Base-by-base conservation (phyloP, 805 yeast genomes). In the Komagataella ulmi region DNA sequence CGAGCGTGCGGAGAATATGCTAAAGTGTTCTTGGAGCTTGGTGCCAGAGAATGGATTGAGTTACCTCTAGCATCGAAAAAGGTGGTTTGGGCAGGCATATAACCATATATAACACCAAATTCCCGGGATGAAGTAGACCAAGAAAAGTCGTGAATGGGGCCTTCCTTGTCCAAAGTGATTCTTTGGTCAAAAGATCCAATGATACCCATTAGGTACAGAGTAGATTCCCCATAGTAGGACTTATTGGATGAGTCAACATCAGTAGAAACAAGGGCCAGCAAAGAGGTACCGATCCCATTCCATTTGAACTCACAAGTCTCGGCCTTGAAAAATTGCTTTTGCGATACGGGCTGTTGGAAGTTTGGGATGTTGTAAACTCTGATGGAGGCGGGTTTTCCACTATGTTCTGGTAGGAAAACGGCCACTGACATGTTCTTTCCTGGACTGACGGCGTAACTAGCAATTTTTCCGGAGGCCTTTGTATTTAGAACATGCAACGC, bases 71-170 rank as follows among this genome's bases (percentile, higher is more conserved):
- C 80, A 69, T 93, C 98, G 62, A 91, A 93, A 61, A 93, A 88
- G 8, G 96, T 81, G 23, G 97, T 90, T 61, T 85, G 84, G 24
- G 97, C 88, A 2, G 99, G 99, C 98, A 93, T 93, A 70, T 80
- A 90, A 36, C 99, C 99, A 64, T 90, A 90, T 52, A 87, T 88
- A 47, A 93, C 99, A 54, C 97, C 98, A 72, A 93, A 95, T 70
- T 93, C 98, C 59, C 96, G 79, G 17, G 96, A 88, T 50, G 89
- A 81, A 54, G 98, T 97, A 23, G 96, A 85, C 99, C 99, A 93
- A 19, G 93, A 83, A 55, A 91, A 87, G 67, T 93, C 99, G 70
- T 93, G 97, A 59, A 93, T 89, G 47, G 99, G 98, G 36, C 98
- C 98, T 62, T 89, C 96, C 60, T 87, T 83, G 56, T 87, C 88